Percentiles rank a stretch among this genome's conserved stretches.
These are phyloP conservation scores for Tricholoma furcatifolium DNA, from an alignment of 768 basidiomycete species.

Conservation along the genomic window DNA sequence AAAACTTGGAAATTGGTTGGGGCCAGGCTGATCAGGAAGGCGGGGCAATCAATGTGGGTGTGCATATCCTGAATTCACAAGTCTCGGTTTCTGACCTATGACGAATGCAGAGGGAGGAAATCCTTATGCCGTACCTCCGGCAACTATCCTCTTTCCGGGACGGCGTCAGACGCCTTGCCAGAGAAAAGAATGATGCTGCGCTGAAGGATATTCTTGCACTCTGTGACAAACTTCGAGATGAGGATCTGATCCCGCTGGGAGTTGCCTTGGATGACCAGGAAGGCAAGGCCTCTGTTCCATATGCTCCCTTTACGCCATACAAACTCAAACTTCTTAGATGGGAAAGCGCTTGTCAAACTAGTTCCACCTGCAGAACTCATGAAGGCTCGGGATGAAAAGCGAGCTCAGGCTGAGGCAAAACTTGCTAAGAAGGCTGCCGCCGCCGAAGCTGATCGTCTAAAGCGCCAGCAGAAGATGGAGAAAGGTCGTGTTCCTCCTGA, in stretches of 20 bases:
- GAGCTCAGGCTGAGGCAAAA: slow-evolving; percentile 70
- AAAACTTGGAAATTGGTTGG: slow-evolving; percentile 79
- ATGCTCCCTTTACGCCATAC: not conserved
- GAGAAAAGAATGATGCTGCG: slow-evolving; percentile 61
- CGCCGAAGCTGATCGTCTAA: slow-evolving; percentile 62
- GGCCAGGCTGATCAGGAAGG: slow-evolving; percentile 57
- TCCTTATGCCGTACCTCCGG: slow-evolving; percentile 87
- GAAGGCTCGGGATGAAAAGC: slow-evolving; percentile 86
- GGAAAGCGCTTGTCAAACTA: slow-evolving; percentile 92
- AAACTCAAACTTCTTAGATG: slow-evolving; percentile 51
- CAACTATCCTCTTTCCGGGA: slow-evolving; percentile 90
- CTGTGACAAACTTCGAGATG: slow-evolving; percentile 87
- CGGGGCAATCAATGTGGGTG: slow-evolving; percentile 51
- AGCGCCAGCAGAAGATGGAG: slow-evolving; percentile 77
- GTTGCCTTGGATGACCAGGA: slow-evolving; percentile 97
- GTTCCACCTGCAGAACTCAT: slow-evolving; percentile 81
- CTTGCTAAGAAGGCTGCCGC: slow-evolving; percentile 75
- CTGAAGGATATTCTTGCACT: slow-evolving; percentile 81
- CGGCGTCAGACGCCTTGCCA: slow-evolving; percentile 79
- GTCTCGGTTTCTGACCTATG: slow-evolving; percentile 10
- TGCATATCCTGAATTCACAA: not conserved
- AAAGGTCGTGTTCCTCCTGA: slow-evolving; percentile 73
- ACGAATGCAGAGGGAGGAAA: slow-evolving; percentile 66
- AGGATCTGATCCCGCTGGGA: slow-evolving; percentile 89
- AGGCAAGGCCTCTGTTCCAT: slow-evolving; percentile 43